Base-by-base conservation (phyloP, 192 early-diverging fungal genomes). In the Phycomyces blakesleeanus region DNA sequence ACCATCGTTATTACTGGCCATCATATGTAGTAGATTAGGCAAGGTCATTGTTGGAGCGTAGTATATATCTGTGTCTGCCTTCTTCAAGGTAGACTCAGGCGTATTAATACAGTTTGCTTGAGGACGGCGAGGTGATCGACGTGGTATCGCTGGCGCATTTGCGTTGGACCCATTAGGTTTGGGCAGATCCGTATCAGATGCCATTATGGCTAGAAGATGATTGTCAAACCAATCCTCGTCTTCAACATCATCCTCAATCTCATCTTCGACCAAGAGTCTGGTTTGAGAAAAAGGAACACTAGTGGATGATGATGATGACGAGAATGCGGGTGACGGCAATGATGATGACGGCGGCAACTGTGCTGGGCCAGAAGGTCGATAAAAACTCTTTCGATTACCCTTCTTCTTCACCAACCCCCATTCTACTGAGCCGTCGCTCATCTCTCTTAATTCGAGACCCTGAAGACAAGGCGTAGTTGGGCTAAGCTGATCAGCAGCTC, bases 381-480 rank as follows among this genome's bases (percentile, higher is more conserved):
- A 66, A 25, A 61, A 67, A 41, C 71, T 60, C 55, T 55, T 60
- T 24, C 71, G 18, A 25, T 72, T 62, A 1, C 64, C 64, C 38
- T 66, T 18, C 8, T 62, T 66, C 25, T 66, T 66, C 14, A 72
- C 71, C 20, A 72, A 29, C 6, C 71, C 72, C 59, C 66, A 73
- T n/a, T 59, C 57, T 16, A 73, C 61, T 15, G 65, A 47, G 2
- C 72, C 72, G 25, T 73, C 72, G 22, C 66, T 68, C 60, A 67
- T 66, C 53, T 73, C 66, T n/a, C 72, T 65, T 22, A 73, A 47
- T 50, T 73, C 72, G 24, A 73, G 54, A 12, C 72, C 72, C 49
- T 67, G 60, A 12, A 73, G 21, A n/a, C 42, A 56, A 3, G 44
- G 44, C 2, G 44, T 14, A 3, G 44, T 11, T n/a, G 18, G 11